A percentile compares a stretch with the other conserved stretches of the same genome.
phyloP scores from a whole-genome alignment of 169 alveolate genomes.

The Besnoitia besnoiti region DNA sequence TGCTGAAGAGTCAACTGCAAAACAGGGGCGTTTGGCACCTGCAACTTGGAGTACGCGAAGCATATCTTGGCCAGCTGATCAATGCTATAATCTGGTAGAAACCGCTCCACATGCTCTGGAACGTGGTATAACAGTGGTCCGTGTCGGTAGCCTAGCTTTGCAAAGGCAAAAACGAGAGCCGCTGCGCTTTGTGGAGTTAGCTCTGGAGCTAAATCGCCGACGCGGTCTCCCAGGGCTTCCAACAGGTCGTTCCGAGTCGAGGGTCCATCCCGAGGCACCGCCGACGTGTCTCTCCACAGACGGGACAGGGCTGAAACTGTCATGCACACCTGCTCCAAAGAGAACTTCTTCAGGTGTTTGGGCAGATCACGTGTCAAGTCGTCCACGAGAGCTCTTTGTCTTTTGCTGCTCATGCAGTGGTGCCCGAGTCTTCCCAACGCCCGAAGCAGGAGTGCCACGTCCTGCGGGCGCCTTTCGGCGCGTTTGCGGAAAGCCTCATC shows the following conservation, averaged over 20 bases:
- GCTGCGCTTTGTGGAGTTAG: conserved; percentile 26
- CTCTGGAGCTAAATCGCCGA: not conserved
- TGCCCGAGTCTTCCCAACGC: not conserved
- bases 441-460: not conserved
- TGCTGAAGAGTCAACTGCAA: not conserved
- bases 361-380: not conserved
- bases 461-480: conserved; percentile 3
- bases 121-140: conserved; percentile 33
- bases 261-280: not conserved
- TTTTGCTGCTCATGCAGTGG: not conserved
- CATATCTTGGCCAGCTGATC: conserved; percentile 35
- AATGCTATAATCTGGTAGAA: not conserved
- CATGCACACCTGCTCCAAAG: conserved; percentile 23
- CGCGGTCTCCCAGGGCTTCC: conserved; percentile 21
- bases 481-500: conserved; percentile 13
- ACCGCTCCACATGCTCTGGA: conserved; percentile 40
- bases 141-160: conserved; percentile 22
- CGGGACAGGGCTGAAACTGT: conserved; percentile 32
- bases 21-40: not conserved
- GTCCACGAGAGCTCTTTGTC: not conserved
- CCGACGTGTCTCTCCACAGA: not conserved
- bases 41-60: conserved; percentile 25
- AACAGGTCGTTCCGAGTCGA: not conserved
- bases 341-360: not conserved
- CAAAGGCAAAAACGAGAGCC: conserved; percentile 17